A percentile compares a stretch with the other conserved stretches of the same genome.
Evolutionary conservation across 345 rosid species (phyloP).

Genomic region (Viola odorata): DNA sequence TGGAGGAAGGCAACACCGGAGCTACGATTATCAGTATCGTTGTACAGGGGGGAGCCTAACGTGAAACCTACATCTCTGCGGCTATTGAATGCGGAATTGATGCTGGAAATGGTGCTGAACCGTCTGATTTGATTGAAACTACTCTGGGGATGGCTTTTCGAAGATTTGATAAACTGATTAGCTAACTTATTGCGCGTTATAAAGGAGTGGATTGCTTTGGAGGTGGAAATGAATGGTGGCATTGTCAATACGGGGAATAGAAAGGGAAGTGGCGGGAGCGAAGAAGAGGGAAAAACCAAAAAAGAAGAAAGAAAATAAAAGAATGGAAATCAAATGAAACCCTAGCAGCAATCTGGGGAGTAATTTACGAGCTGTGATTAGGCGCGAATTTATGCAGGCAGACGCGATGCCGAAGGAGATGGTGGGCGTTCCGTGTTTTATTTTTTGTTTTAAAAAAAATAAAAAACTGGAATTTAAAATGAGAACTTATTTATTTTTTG

Average conservation of each 20-base stretch:
- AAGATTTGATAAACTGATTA: conserved; percentile 22
- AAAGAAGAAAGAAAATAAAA: background rate
- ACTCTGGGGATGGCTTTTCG: conserved; percentile 13
- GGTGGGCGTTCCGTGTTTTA: background rate
- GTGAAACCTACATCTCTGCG: conserved; percentile 18
- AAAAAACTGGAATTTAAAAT: no score
- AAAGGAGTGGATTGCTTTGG: conserved; percentile 39
- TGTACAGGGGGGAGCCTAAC: conserved; percentile 11
- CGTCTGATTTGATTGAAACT: conserved; percentile 33
- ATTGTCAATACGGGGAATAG: conserved; percentile 22
- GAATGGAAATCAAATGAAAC: background rate
- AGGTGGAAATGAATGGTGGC: conserved; percentile 52
- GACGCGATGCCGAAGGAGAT: background rate
- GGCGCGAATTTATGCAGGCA: conserved; percentile 4
- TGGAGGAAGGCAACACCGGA: conserved; percentile 19
- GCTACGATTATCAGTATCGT: background rate
- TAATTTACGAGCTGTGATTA: no score
- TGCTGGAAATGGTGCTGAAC: conserved; percentile 36
- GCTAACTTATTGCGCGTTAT: conserved; percentile 33
- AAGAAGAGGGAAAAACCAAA: conserved; percentile 12
- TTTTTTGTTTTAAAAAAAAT: background rate
- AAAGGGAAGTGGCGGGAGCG: background rate
- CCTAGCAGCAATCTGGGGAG: background rate
- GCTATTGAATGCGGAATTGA: conserved; percentile 18
- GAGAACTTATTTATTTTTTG: no score